Evolutionary conservation across 257 asterid species (phyloP).

Genomic region (Capsicum baccatum): DNA sequence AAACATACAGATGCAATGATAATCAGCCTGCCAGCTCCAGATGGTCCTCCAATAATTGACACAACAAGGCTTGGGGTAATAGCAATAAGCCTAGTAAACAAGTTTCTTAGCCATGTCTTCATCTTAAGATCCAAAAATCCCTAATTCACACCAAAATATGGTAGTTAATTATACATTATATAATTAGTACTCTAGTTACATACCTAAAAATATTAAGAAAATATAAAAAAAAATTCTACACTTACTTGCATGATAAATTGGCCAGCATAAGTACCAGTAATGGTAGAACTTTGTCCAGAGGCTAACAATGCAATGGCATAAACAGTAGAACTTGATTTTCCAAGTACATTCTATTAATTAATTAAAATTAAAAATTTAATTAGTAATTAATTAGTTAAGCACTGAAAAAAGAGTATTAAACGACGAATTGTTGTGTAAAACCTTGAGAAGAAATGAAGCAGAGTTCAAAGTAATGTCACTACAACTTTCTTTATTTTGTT

Average conservation of each 20-base stretch:
- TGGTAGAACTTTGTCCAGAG: constrained; percentile 94
- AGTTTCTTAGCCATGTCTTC: constrained; percentile 74
- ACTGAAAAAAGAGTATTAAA: too few species aligned
- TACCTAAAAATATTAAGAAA: neutral
- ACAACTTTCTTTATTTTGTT: constrained; percentile 51
- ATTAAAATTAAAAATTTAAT: neutral
- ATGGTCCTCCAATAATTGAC: constrained; percentile 81
- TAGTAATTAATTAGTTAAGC: too few species aligned
- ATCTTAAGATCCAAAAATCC: constrained; percentile 85
- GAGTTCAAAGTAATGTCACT: constrained; percentile 73
- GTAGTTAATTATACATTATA: neutral
- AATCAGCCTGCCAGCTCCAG: constrained; percentile 84
- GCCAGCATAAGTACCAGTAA: constrained; percentile 97
- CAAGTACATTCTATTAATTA: constrained; percentile 72
- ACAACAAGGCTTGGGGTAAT: constrained; percentile 86
- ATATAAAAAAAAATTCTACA: neutral
- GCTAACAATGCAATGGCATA: constrained; percentile 90
- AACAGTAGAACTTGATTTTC: constrained; percentile 74
- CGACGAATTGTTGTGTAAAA: neutral
- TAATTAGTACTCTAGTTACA: too few species aligned
- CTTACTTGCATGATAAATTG: constrained; percentile 92
- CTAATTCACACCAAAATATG: constrained; percentile 35
- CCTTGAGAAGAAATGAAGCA: constrained; percentile 94
- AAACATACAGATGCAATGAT: constrained; percentile 88
- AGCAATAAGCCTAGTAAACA: constrained; percentile 82